Conservation (phyloP, 148 eudicot genomes). For the Amaranthus palmeri region DNA sequence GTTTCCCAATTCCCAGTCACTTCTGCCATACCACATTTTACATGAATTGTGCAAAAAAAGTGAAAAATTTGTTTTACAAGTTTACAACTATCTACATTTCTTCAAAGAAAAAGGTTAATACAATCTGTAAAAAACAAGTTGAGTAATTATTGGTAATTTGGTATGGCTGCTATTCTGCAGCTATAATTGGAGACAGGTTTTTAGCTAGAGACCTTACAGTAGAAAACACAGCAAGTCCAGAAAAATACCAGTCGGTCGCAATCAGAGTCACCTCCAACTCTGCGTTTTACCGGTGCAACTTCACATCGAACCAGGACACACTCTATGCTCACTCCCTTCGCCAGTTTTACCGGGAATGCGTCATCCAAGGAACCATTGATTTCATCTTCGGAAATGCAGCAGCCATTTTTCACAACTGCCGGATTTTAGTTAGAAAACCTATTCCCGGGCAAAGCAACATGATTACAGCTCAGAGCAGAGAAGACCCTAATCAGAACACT, state of each 20-base stretch:
- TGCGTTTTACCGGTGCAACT: constrained; percentile 47
- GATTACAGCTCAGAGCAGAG: constrained; percentile 64
- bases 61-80: too few species aligned
- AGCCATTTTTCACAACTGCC: constrained; percentile 55
- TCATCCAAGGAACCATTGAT: constrained; percentile 61
- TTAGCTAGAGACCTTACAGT: constrained; percentile 58
- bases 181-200: constrained; percentile 62
- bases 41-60: background rate
- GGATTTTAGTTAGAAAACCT: constrained; percentile 46
- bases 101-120: background rate
- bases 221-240: constrained; percentile 46
- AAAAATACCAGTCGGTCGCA: constrained; percentile 69
- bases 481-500: constrained; percentile 61
- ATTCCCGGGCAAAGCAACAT: constrained; percentile 48
- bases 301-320: constrained; percentile 65
- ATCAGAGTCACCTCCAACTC: constrained; percentile 57
- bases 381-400: constrained; percentile 79
- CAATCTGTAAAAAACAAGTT: background rate
- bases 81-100: background rate
- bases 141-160: background rate
- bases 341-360: constrained; percentile 57
- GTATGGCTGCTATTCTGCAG: constrained; percentile 27
- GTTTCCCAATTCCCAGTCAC: background rate
- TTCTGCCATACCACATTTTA: background rate
- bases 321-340: constrained; percentile 64